phyloP scores from a whole-genome alignment of 768 basidiomycete species.

The Phlegmacium glaucopus region DNA sequence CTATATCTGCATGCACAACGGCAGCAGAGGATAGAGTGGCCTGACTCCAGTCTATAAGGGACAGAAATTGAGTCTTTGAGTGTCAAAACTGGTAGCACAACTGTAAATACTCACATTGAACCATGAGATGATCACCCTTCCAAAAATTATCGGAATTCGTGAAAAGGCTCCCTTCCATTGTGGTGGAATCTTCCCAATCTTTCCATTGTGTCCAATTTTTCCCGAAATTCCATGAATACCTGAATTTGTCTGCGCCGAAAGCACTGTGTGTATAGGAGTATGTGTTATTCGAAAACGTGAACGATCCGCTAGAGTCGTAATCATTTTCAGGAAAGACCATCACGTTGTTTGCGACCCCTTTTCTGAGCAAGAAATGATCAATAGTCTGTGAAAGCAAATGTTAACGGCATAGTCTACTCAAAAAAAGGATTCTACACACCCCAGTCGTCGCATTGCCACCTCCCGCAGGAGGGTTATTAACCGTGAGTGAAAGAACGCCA shows the following conservation, averaged over 20 bases:
- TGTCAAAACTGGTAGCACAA: background rate
- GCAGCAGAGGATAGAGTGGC: conserved; percentile 57
- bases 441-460: conserved; percentile 46
- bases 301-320: conserved; percentile 58
- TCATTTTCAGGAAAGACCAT: conserved; percentile 87
- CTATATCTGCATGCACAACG: conserved; percentile 76
- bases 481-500: conserved; percentile 72
- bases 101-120: conserved; percentile 66
- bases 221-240: conserved; percentile 87
- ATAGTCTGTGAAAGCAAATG: conserved; percentile 36
- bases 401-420: conserved; percentile 7
- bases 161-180: conserved; percentile 59
- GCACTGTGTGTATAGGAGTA: conserved; percentile 83
- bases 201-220: conserved; percentile 81
- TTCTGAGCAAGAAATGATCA: conserved; percentile 80
- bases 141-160: conserved; percentile 56
- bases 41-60: conserved; percentile 74
- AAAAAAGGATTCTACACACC: conserved; percentile 37
- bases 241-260: conserved; percentile 81
- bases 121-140: conserved; percentile 80
- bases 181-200: conserved; percentile 71
- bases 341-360: conserved; percentile 70
- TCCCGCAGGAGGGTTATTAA: conserved; percentile 46
- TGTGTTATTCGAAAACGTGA: conserved; percentile 54
- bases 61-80: background rate